Percentiles rank a stretch among this genome's conserved stretches.
phyloP scores from a whole-genome alignment of 495 filamentous ascomycete species.

The Tricharina praecox region DNA sequence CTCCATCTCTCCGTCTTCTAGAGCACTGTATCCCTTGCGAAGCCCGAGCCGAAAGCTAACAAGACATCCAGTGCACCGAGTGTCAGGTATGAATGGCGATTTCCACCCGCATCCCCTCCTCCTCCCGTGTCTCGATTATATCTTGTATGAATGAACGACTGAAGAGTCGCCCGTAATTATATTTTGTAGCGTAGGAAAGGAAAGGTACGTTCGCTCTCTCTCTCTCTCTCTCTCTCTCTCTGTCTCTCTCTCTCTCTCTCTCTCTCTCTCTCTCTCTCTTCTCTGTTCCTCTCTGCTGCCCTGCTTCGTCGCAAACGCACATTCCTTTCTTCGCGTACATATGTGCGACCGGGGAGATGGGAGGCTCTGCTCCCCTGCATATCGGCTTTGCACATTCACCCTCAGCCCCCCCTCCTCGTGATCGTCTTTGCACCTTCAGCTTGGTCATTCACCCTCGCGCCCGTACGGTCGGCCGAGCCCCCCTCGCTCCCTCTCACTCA shows the following conservation, averaged over 20 bases:
- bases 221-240: background rate
- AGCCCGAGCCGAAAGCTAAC: no score
- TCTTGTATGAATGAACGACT: conserved; percentile 2
- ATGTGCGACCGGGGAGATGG: no score
- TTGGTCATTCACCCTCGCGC: no score
- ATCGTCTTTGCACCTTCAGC: no score
- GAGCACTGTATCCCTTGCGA: no score
- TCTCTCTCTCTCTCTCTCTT: background rate
- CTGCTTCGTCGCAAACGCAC: background rate
- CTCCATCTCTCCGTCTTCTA: no score
- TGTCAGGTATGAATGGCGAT: conserved; percentile 15
- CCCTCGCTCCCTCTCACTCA: background rate
- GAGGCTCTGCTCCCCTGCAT: no score
- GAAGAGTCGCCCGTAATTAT: conserved; percentile 5
- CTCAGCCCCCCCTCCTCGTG: background rate
- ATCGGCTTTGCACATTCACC: background rate
- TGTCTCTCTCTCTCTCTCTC: background rate
- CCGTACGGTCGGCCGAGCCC: background rate
- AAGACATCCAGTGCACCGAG: conserved; percentile 21
- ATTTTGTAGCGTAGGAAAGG: conserved; percentile 16
- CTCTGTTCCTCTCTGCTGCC: background rate
- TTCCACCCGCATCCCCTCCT: background rate
- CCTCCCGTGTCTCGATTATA: no score
- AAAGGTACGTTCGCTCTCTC: conserved; percentile 11
- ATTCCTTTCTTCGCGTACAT: background rate